Evolutionary conservation across 2,329 filamentous ascomycete genomes (phyloP).

Genomic region (Chaetothyriales sp.): DNA sequence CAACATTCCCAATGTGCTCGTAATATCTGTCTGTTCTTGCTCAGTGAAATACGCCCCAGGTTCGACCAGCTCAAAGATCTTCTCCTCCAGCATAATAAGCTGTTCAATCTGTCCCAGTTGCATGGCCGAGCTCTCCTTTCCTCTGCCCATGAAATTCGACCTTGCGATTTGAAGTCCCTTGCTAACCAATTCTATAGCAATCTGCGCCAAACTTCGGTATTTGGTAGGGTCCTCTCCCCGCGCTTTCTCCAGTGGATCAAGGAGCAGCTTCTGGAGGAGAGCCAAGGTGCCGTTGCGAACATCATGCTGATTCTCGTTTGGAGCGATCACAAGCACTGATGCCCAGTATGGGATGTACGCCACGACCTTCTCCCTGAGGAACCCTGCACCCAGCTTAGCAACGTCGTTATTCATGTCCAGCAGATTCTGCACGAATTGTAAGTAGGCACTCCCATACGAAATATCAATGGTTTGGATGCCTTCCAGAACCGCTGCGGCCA

Average conservation of each 20-base stretch:
- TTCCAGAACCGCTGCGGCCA: constrained; percentile 31
- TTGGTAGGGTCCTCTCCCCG: constrained; percentile 17
- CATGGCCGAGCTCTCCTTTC: constrained; percentile 4
- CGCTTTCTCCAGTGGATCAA: constrained; percentile 23
- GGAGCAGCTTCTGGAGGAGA: constrained; percentile 30
- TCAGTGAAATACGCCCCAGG: constrained; percentile 8
- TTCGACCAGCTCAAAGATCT: constrained; percentile 11
- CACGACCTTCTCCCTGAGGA: constrained; percentile 24
- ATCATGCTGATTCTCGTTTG: constrained; percentile 25
- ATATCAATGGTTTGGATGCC: constrained; percentile 37
- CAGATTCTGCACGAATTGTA: constrained; percentile 41
- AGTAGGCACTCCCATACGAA: constrained; percentile 35
- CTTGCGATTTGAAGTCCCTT: constrained; percentile 5
- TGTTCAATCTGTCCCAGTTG: constrained; percentile 13
- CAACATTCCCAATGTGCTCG: constrained; percentile 5
- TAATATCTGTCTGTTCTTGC: constrained; percentile 8
- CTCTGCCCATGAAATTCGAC: constrained; percentile 8
- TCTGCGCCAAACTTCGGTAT: constrained; percentile 2
- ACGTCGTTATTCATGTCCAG: constrained; percentile 28
- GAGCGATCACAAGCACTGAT: constrained; percentile 39
- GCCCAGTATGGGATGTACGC: constrained; percentile 36
- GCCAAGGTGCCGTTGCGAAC: constrained; percentile 35
- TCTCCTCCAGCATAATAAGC: constrained; percentile 11
- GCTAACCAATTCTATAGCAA: constrained; percentile 9
- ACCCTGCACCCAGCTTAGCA: constrained; percentile 18